Evolutionary conservation across 179 eudicot genomes (phyloP).

Genomic region (Spinacia oleracea): DNA sequence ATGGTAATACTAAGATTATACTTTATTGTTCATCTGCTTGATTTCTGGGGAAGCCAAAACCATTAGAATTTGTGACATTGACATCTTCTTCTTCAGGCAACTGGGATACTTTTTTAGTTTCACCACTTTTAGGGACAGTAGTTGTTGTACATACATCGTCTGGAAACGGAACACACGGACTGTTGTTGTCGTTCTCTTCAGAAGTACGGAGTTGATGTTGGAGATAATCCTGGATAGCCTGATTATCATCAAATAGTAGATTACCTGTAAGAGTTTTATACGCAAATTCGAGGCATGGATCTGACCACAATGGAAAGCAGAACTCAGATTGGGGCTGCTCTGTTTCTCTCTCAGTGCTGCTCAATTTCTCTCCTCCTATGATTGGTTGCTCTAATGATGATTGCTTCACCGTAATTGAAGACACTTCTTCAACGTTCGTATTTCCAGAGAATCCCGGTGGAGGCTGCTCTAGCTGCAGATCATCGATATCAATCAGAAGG

Average conservation of each 20-base stretch:
- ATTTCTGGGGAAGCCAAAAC: conserved; percentile 29
- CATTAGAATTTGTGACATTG: conserved; percentile 29
- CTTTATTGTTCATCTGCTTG: conserved; percentile 24
- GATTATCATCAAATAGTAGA: conserved; percentile 57
- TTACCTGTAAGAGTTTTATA: conserved; percentile 87
- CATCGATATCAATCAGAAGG: conserved; percentile 14
- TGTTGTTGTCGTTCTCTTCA: conserved; percentile 16
- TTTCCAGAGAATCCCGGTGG: conserved; percentile 25
- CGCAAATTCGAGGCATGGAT: conserved; percentile 91
- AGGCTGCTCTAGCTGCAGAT: conserved; percentile 26
- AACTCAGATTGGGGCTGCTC: conserved; percentile 31
- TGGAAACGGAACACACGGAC: conserved; percentile 16
- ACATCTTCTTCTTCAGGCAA: conserved; percentile 34
- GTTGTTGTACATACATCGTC: conserved; percentile 33
- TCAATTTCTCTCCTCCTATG: conserved; percentile 32
- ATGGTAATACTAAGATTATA: background rate
- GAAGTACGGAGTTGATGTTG: conserved; percentile 47
- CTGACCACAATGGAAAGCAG: conserved; percentile 57
- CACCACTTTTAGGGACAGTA: conserved; percentile 28
- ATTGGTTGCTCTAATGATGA: conserved; percentile 29
- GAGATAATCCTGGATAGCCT: conserved; percentile 44
- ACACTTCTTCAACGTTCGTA: conserved; percentile 9
- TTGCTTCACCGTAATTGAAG: conserved; percentile 16
- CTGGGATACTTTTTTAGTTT: conserved; percentile 24
- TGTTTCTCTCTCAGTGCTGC: conserved; percentile 15